Conservation (phyloP, 2,329 filamentous ascomycete species). For the Pseudodiploospora longispora region DNA sequence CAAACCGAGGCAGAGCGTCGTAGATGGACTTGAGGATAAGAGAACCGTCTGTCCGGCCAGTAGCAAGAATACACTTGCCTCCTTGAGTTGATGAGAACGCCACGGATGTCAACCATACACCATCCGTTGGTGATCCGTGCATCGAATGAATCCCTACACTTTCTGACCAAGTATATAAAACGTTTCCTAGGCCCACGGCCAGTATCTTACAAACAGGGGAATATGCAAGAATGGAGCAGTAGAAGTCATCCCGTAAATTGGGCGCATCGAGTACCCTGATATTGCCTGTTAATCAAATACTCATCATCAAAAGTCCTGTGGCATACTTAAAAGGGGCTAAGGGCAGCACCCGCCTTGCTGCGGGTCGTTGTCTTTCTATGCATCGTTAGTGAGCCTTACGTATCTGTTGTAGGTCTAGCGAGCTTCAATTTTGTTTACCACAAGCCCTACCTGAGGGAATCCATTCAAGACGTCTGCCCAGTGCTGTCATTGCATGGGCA, state of each 20-base stretch:
- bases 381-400: constrained; percentile 4
- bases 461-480: no score
- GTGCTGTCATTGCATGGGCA: no score
- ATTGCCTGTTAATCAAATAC: constrained; percentile 21
- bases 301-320: not conserved
- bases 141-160: constrained; percentile 50
- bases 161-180: constrained; percentile 88
- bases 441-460: no score
- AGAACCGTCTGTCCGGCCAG: constrained; percentile 69
- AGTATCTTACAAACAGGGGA: constrained; percentile 65
- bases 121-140: constrained; percentile 19
- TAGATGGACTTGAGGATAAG: constrained; percentile 72
- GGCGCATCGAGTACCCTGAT: constrained; percentile 77
- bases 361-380: constrained; percentile 11
- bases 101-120: constrained; percentile 67
- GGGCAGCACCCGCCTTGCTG: constrained; percentile 44
- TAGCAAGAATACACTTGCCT: constrained; percentile 71
- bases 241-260: constrained; percentile 86
- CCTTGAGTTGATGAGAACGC: constrained; percentile 79
- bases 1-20: constrained; percentile 63
- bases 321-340: constrained; percentile 68
- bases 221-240: constrained; percentile 86
- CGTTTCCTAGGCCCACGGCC: constrained; percentile 71
- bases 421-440: no score
- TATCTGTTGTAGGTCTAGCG: no score